Conservation (phyloP, 371 early-diverging fungal species). For the Dichotomocladium elegans region DNA sequence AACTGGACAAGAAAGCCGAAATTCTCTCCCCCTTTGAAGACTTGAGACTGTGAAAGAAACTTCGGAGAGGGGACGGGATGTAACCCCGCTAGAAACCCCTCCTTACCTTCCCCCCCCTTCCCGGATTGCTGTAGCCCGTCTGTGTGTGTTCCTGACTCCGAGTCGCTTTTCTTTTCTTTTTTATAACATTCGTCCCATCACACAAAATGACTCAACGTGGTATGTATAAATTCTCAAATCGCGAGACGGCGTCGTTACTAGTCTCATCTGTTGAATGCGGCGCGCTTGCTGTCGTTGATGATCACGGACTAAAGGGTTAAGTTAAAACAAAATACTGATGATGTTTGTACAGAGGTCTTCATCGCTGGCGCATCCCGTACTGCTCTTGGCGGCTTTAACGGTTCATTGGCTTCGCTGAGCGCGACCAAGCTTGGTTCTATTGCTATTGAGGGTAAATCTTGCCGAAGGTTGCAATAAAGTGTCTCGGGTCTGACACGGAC, state of each 20-base stretch:
- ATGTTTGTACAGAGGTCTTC: slow-evolving; percentile 65
- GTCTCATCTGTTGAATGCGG: too few relatives aligned
- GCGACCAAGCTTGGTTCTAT: slow-evolving; percentile 87
- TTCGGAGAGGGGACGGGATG: neutral
- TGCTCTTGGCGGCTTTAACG: slow-evolving; percentile 93
- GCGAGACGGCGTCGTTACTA: too few relatives aligned
- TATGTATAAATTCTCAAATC: too few relatives aligned
- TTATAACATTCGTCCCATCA: neutral
- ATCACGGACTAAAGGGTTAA: neutral
- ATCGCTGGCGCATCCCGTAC: slow-evolving; percentile 90
- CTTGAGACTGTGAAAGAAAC: neutral
- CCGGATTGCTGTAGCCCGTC: too few relatives aligned
- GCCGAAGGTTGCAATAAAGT: too few relatives aligned
- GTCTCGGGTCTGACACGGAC: too few relatives aligned
- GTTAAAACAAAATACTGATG: too few relatives aligned
- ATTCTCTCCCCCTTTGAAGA: too few relatives aligned
- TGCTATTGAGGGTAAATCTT: slow-evolving; percentile 79
- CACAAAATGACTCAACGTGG: slow-evolving; percentile 6
- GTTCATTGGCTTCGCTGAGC: slow-evolving; percentile 80
- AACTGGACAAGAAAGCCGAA: too few relatives aligned
- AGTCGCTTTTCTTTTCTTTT: neutral
- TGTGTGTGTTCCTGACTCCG: neutral
- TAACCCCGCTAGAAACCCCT: neutral
- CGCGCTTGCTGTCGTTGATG: neutral
- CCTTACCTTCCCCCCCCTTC: neutral